phyloP scores from a whole-genome alignment of 495 filamentous ascomycete genomes.

The Aspergillus sclerotioniger region DNA sequence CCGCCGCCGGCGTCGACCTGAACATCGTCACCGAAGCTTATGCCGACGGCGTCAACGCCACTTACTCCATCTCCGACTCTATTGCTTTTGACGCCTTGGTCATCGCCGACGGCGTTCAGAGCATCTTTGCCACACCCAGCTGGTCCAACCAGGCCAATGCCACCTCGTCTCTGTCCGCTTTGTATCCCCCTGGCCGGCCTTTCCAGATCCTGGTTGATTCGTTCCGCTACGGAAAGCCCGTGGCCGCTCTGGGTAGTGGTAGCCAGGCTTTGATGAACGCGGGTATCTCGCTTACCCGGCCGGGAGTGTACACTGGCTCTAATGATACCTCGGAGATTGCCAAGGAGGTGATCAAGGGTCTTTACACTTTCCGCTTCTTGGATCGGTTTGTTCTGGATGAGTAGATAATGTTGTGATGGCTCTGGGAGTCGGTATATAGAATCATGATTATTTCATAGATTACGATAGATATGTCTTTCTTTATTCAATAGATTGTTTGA shows the following conservation, averaged over 20 bases:
- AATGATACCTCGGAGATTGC: slow-evolving; percentile 37
- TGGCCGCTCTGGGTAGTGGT: slow-evolving; percentile 56
- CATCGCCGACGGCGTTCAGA: background rate
- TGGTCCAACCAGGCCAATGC: background rate
- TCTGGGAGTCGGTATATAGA: background rate
- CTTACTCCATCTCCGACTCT: background rate
- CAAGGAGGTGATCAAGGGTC: slow-evolving; percentile 51
- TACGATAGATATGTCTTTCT: too few relatives aligned
- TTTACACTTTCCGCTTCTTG: slow-evolving; percentile 63
- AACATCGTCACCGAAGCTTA: background rate
- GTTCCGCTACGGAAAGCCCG: slow-evolving; percentile 68
- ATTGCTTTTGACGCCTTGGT: background rate
- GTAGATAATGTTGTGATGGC: background rate
- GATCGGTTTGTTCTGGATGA: slow-evolving; percentile 56
- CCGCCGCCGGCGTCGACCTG: background rate
- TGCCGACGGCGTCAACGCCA: background rate
- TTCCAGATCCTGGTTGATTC: slow-evolving; percentile 59
- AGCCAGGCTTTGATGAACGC: slow-evolving; percentile 37
- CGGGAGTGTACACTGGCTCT: slow-evolving; percentile 52
- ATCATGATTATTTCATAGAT: too few relatives aligned
- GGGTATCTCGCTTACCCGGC: slow-evolving; percentile 29
- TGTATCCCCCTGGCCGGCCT: slow-evolving; percentile 6
- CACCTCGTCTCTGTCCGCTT: background rate
- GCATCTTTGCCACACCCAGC: background rate
- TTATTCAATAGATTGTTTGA: too few relatives aligned